Evolutionary conservation across 805 yeast genomes (phyloP).

Genomic region (Zygosaccharomyces kombuchaensis): DNA sequence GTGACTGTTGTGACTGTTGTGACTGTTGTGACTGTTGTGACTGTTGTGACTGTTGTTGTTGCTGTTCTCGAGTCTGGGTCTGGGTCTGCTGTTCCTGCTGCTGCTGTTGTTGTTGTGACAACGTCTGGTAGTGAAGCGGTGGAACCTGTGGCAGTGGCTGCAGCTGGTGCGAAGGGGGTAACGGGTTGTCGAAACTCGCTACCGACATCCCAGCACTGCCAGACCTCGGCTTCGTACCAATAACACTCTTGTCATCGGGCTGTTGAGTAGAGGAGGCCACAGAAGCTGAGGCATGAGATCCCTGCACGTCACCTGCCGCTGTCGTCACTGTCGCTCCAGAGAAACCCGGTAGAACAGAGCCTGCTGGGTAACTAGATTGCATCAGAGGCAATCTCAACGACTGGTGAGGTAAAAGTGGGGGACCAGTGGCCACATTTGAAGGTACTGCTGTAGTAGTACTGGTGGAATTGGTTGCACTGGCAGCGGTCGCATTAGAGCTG

Average conservation of each 20-base stretch:
- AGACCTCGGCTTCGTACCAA: slow-evolving; percentile 2
- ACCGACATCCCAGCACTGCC: slow-evolving; percentile 25
- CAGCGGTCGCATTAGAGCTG: slow-evolving; percentile 1
- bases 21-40: slow-evolving; percentile 16
- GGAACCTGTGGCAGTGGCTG: slow-evolving; percentile 6
- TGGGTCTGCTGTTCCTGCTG: slow-evolving; percentile 18
- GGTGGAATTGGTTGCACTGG: background rate
- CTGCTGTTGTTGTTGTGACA: slow-evolving; percentile 13
- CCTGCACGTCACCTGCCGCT: slow-evolving; percentile 2
- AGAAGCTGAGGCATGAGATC: slow-evolving; percentile 1
- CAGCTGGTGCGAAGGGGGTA: slow-evolving; percentile 17
- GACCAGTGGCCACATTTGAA: slow-evolving; percentile 4
- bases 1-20: slow-evolving; percentile 18
- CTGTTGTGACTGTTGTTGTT: slow-evolving; percentile 11
- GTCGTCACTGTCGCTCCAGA: slow-evolving; percentile 1
- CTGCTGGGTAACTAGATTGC: slow-evolving; percentile 9
- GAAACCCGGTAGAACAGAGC: slow-evolving; percentile 7
- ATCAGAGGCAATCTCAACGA: slow-evolving; percentile 15
- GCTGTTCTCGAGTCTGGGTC: slow-evolving; percentile 1
- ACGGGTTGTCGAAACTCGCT: slow-evolving; percentile 32
- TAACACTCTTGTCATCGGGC: slow-evolving; percentile 6
- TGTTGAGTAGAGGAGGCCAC: slow-evolving; percentile 2
- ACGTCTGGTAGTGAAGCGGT: slow-evolving; percentile 8
- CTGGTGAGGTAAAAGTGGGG: slow-evolving; percentile 11
- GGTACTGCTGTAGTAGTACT: background rate